Base-by-base conservation (phyloP, 139 green algal species). In the Asterochloris sp. region DNA sequence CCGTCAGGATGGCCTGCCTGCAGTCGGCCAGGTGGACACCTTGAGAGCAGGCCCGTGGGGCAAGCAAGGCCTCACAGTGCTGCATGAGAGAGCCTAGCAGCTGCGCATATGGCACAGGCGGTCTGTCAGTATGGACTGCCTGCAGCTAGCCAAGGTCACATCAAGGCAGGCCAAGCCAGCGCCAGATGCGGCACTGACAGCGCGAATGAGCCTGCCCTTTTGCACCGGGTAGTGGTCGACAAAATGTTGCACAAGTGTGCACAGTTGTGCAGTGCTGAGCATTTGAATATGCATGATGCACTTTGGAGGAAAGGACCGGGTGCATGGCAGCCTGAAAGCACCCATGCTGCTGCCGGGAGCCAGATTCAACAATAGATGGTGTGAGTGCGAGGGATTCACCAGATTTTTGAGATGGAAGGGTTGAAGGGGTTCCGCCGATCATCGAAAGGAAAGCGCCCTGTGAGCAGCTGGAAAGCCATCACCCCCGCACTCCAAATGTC, bases 401-500 rank as follows among this genome's bases (percentile, higher is more conserved):
- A 86, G 11, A 84, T 79, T 13, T 66, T 29, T 63, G 93, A 94
- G 74, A 98, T 86, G 0, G 91, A 86, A 24, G 95, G 95, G 47
- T 85, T 86, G 27, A 86, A 60, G 1, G 88, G 88, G 87, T 94
- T 94, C 68, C 86, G 82, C 68, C 85, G 90, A 86, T 98, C 95
- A 84, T 98, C 91, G 87, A 97, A 98, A 17, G 95, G 95, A 74
- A 98, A 90, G 67, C 75, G 76, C 6, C 93, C 94, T 13, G 79
- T 91, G 27, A 98, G 89, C 83, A 98, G 91, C 89, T 98, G 95
- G 89, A 94, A 92, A 0, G 91, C 88, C 94, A 98, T 98, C 11
- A 98, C 90, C 13, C 95, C 95, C 13, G 95, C 95, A 19, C 91
- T 91, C 94, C 94, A 98, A 54, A 97, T 85, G 67, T 98, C 95